phyloP scores from a whole-genome alignment of 768 basidiomycete species.

The Hypholoma fasciculare region DNA sequence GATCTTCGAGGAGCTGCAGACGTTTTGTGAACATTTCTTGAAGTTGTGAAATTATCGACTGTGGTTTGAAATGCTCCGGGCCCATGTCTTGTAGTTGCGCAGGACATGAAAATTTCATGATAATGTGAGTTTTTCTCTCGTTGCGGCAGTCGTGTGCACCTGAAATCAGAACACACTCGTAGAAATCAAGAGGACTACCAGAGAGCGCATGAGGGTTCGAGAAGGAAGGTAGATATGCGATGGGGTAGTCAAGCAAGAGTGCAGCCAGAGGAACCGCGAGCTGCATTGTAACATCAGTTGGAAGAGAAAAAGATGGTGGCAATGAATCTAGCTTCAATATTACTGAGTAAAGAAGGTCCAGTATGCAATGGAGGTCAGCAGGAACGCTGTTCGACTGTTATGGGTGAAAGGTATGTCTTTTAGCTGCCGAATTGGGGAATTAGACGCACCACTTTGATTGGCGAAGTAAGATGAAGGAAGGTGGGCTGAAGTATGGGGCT shows the following conservation, averaged over 20 bases:
- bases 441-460: slow-evolving; percentile 11
- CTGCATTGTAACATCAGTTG: slow-evolving; percentile 23
- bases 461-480: slow-evolving; percentile 12
- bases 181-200: slow-evolving; percentile 48
- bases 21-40: slow-evolving; percentile 31
- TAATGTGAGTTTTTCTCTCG: slow-evolving; percentile 25
- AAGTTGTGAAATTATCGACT: slow-evolving; percentile 30
- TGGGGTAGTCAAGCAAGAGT: slow-evolving; percentile 60
- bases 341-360: background rate
- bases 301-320: slow-evolving; percentile 27
- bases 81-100: slow-evolving; percentile 18
- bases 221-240: slow-evolving; percentile 43
- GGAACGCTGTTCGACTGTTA: slow-evolving; percentile 8
- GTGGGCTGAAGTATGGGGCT: background rate
- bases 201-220: slow-evolving; percentile 33
- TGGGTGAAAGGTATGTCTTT: background rate
- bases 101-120: slow-evolving; percentile 65
- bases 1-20: slow-evolving; percentile 13
- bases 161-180: slow-evolving; percentile 36
- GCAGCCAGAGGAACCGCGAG: slow-evolving; percentile 54
- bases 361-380: background rate
- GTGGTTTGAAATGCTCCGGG: slow-evolving; percentile 15
- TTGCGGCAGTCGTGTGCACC: no score
- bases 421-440: background rate
- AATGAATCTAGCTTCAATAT: background rate